Conservation (phyloP, 2,329 filamentous ascomycete genomes). For the Fusarium duplospermum region DNA sequence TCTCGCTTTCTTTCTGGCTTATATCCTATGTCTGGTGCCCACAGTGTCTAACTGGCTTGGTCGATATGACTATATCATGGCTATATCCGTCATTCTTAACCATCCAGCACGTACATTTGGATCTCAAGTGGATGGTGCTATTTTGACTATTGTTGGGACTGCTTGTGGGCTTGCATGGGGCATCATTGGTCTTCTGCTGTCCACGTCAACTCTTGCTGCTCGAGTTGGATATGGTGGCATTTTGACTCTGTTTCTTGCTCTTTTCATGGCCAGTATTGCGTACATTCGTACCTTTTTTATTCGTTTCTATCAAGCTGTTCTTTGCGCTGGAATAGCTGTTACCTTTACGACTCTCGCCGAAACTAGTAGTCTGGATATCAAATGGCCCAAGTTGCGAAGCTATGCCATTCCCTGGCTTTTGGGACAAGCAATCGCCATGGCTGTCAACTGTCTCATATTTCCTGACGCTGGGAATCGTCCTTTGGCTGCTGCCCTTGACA, state of each 20-base stretch:
- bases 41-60: conserved; percentile 62
- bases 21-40: conserved; percentile 66
- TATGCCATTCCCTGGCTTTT: conserved; percentile 68
- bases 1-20: conserved; percentile 67
- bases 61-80: conserved; percentile 66
- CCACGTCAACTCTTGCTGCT: conserved; percentile 60
- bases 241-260: conserved; percentile 64
- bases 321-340: conserved; percentile 67
- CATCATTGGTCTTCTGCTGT: conserved; percentile 63
- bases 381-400: conserved; percentile 62
- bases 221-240: conserved; percentile 64
- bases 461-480: conserved; percentile 68
- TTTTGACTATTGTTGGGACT: conserved; percentile 65
- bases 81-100: conserved; percentile 67
- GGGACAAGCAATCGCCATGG: conserved; percentile 64
- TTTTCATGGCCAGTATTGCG: conserved; percentile 64
- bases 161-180: conserved; percentile 67
- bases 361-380: conserved; percentile 54
- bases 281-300: conserved; percentile 67
- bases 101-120: conserved; percentile 67
- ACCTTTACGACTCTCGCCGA: conserved; percentile 65
- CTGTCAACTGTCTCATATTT: conserved; percentile 60
- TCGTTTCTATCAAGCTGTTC: conserved; percentile 65
- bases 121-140: conserved; percentile 66
- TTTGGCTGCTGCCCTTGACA: conserved; percentile 60